Base-by-base conservation (phyloP, 768 basidiomycete species). In the Rossbeevera mucosa region DNA sequence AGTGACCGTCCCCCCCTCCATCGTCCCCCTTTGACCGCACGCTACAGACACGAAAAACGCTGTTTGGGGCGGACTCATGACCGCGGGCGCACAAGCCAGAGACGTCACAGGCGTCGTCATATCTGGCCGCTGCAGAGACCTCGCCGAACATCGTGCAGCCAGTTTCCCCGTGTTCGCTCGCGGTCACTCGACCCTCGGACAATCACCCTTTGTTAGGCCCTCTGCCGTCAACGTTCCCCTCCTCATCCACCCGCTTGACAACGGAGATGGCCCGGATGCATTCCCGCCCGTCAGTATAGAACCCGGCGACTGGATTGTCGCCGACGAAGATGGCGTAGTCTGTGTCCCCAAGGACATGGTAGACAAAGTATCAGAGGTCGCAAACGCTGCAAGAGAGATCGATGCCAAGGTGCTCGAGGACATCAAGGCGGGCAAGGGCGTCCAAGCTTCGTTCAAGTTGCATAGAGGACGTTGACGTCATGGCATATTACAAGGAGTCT, bases 1-100 rank as follows among this genome's bases (percentile, higher is more conserved):
- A 71, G 67, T 69, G 11, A 63, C 59, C 1, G 16, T 33, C 61
- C 59, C 47, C 46, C 41, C 41, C 22, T 38, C 36, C n/a, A n/a
- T 0, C 16, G 2, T 38, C 18, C n/a, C n/a, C n/a, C n/a, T 38
- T 7, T 0, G 14, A 26, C 33, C 36, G 3, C 20, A n/a, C 36
- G 11, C 18, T 21, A 43, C 65, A 86, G 89, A 82, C 50, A 72
- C 76, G 24, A 86, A 86, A 68, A 87, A 83, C 59, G 91, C 91
- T 4, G 88, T 92, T 6, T 95, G 93, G 93, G 92, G 93, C 21
- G 92, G 93, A 18, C 80, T 91, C 45, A 91, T 93, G 91, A 84
- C 90, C 11, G 88, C 89, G 0, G 90, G 90, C 20, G 92, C 92
- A 1, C 80, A 82, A 62, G 79, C 81, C 12, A 82, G 85, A 51